Base-by-base conservation (phyloP, 306 rosid genomes). In the Casuarina glauca region DNA sequence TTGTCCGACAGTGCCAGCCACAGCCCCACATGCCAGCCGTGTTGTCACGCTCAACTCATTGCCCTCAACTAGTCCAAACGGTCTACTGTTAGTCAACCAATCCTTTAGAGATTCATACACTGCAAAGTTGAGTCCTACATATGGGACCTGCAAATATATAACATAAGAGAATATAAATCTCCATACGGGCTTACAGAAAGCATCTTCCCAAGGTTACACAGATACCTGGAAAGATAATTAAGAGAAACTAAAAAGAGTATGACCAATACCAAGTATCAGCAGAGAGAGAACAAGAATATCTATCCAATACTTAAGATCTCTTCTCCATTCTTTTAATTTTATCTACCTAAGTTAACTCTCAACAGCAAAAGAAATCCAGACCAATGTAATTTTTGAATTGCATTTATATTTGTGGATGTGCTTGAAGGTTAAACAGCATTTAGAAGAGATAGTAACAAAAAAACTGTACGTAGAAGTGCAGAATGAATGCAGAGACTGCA, bases 41-140 rank as follows among this genome's bases (percentile, higher is more conserved):
- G 99, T 96, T 41, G 89, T 85, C 84, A 96, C 97, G 6, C 97
- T 83, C 91, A 96, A 83, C 79, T 96, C 99, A 45, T 90, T 75
- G 82, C 90, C 91, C 42, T 93, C 77, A 79, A 73, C 87, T 15
- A 96, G 82, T 80, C 98, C 98, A 78, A 88, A 82, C 36, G 98
- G 91, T 74, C 72, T 90, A 75, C 85, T 79, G 84, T 90, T 89
- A 75, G 90, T 41, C 76, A 93, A 83, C 93, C 93, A 96, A 70
- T 93, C 99, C 87, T 96, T 96, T 42, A 96, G 83, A 81, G 99
- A 96, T 73, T 91, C 99, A 11, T 96, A 96, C 32, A 96, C 99
- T 50, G 98, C 94, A 82, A 96, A 96, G 93, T 96, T 96, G 86
- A 96, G 98, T 70, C 99, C 99, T 60, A 91, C 98, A 76, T 93